A percentile compares a stretch with the other conserved stretches of the same genome.
Conservation (phyloP, 1,139 yeast species). For the Sugiyamaella pinicola region DNA sequence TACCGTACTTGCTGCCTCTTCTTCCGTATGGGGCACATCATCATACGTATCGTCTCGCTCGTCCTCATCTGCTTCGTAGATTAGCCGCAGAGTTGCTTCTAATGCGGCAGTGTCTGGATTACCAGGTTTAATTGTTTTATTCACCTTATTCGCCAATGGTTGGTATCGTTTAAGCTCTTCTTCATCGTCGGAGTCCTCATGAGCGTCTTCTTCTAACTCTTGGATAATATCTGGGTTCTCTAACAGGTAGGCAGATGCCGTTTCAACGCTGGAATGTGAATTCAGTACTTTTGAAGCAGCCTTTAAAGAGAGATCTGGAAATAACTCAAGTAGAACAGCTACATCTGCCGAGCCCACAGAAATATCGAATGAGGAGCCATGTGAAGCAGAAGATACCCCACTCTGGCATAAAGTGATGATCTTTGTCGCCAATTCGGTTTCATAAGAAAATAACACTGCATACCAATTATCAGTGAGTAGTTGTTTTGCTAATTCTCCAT, state of each 20-base stretch:
- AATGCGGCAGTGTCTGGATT: conserved; percentile 50
- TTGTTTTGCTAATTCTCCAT: conserved; percentile 9
- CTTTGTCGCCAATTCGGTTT: conserved; percentile 21
- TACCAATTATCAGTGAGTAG: conserved; percentile 27
- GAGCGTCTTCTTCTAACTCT: conserved; percentile 29
- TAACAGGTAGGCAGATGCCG: conserved; percentile 58
- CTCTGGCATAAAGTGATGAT: conserved; percentile 19
- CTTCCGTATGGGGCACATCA: conserved; percentile 50
- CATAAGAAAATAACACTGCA: conserved; percentile 21
- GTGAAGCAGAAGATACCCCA: too few species aligned
- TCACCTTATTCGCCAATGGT: conserved; percentile 16
- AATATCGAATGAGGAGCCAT: too few species aligned
- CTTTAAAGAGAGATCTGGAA: conserved; percentile 32
- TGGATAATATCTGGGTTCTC: conserved; percentile 57
- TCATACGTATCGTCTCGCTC: conserved; percentile 81
- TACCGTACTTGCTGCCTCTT: conserved; percentile 31
- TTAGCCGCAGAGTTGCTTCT: conserved; percentile 61
- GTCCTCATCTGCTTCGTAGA: conserved; percentile 72
- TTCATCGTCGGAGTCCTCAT: conserved; percentile 28
- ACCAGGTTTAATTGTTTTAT: conserved; percentile 20
- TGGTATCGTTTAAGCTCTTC: conserved; percentile 26
- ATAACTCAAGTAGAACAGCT: conserved; percentile 32
- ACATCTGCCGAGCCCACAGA: conserved; percentile 23
- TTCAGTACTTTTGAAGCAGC: conserved; percentile 39
- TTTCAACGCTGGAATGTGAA: conserved; percentile 56